Evolutionary conservation across 2,329 filamentous ascomycete species (phyloP), one percentile per base, ranked within the genome.

Genomic region (Talaromyces islandicus): DNA sequence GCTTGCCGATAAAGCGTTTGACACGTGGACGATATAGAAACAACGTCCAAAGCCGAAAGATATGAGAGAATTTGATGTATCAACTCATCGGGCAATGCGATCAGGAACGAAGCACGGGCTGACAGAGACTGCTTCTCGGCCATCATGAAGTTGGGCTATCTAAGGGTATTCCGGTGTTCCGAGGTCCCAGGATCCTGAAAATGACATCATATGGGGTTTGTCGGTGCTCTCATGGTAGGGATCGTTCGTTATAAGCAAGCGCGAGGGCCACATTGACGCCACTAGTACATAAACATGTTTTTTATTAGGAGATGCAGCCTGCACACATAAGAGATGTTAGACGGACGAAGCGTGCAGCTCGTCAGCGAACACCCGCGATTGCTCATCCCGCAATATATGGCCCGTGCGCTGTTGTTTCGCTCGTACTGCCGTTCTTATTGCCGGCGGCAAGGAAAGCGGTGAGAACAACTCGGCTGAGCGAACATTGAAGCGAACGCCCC

Each of bases 21-120:
- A 72, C 87, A 93, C 25, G 87, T 87, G 10, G 77, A 75, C 1
- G 86, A 83, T 12, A 87, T 71, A 1, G 76, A 73, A 27, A 80
- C 80, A 11, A 96, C 83, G 60, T 92, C 88, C 43, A 78, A 65
- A 0, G 90, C 82, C 0, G 83, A 75, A 5, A 96, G 81, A 68
- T 84, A 86, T 35, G 79, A 79, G 14, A 96, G 77, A 53, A 96
- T 86, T n/a, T 83, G 77, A 65, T 89, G 83, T 32, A 96, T 78
- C 9, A 96, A 79, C 71, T 97, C 92, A 12, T 85, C 74, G 0
- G 92, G 92, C 0, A 96, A 81, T 21, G 74, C 70, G 30, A 70
- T 64, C 1, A 77, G 56, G 25, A 17, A 30, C 24, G 25, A 2
- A 52, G 27, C 21, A n/a, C 24, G 24, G 11, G 24, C 25, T 27